phyloP scores from a whole-genome alignment of 2,329 filamentous ascomycete species.

The Lecanosticta acicola region DNA sequence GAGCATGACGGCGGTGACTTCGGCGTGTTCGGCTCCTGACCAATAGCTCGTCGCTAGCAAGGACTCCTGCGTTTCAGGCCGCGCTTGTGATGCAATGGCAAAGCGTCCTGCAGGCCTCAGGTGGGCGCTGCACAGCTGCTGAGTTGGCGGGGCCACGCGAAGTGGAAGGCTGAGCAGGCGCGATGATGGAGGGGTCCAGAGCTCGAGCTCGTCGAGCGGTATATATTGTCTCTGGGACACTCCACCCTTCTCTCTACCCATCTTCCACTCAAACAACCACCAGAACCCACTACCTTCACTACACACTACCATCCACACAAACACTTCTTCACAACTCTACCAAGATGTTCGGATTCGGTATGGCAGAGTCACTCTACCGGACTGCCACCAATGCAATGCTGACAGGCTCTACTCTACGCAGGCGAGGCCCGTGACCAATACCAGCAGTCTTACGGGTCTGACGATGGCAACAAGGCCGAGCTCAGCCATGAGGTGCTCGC shows the following conservation, averaged over 20 bases:
- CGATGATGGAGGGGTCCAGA: constrained; percentile 1
- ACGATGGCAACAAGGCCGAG: constrained; percentile 52
- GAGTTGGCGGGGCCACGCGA: constrained; percentile 6
- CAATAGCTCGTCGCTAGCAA: constrained; percentile 5
- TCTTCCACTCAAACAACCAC: constrained; percentile 5
- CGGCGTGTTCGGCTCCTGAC: too few relatives aligned
- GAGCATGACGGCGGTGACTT: too few relatives aligned
- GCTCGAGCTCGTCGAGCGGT: constrained; percentile 5
- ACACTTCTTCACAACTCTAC: constrained; percentile 10
- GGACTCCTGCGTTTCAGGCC: constrained; percentile 9
- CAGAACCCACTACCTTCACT: constrained; percentile 1
- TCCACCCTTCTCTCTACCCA: constrained; percentile 1
- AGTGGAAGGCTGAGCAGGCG: not conserved
- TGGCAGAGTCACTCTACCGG: not conserved
- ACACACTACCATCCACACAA: not conserved
- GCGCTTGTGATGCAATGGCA: constrained; percentile 13
- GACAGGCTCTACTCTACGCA: constrained; percentile 23
- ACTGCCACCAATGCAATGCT: not conserved
- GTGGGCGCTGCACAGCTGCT: not conserved
- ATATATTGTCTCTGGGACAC: constrained; percentile 12
- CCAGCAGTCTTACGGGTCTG: constrained; percentile 48
- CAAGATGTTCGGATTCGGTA: constrained; percentile 45
- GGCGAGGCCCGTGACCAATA: constrained; percentile 51
- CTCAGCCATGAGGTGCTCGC: constrained; percentile 69
- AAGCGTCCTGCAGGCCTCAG: constrained; percentile 8